These are phyloP conservation scores for Solanum okadae DNA, from an alignment of 257 asterid genomes.

Conservation along the genomic window DNA sequence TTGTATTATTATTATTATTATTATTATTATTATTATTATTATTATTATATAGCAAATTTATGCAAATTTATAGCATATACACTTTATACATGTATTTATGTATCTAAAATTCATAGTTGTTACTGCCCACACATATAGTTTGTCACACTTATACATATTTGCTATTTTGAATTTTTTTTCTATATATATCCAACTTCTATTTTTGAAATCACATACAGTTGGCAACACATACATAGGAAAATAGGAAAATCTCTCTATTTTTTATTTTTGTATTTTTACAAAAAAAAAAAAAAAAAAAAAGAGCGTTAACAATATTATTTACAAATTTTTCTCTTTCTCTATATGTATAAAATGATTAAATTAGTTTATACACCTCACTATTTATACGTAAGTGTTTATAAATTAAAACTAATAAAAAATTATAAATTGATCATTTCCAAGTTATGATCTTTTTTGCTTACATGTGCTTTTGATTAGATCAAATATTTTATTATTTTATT, in stretches of 20 bases:
- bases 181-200: neutral
- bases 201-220: neutral
- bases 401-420: neutral
- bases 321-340: neutral
- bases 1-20: too few relatives aligned
- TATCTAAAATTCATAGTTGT: neutral
- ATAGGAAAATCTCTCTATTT: neutral
- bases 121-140: too few relatives aligned
- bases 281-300: too few relatives aligned
- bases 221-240: neutral
- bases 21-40: too few relatives aligned
- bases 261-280: too few relatives aligned
- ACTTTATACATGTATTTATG: too few relatives aligned
- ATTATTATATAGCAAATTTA: too few relatives aligned
- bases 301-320: neutral
- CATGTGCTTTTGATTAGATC: neutral
- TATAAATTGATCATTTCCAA: neutral
- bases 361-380: neutral
- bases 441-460: neutral
- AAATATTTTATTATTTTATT: neutral
- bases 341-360: too few relatives aligned
- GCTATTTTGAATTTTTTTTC: too few relatives aligned
- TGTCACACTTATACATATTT: neutral
- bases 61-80: too few relatives aligned
- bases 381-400: neutral